Percentiles rank a stretch among this genome's conserved stretches.
Conservation (phyloP, 306 rosid genomes). For the Sphenostylis stenocarpa region DNA sequence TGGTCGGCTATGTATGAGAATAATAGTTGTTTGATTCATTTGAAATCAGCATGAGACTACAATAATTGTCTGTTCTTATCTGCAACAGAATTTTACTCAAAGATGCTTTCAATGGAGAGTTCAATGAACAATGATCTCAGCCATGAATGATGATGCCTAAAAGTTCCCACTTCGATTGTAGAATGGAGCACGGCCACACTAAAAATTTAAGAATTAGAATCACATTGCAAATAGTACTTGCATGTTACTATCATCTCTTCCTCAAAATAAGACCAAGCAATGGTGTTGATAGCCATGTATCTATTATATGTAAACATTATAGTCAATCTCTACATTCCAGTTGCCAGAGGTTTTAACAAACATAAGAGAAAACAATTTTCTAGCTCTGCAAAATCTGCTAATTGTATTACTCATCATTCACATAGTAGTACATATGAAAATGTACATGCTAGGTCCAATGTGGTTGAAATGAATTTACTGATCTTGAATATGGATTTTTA, state of each 20-base stretch:
- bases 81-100: background rate
- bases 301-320: background rate
- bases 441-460: background rate
- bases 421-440: background rate
- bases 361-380: background rate
- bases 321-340: background rate
- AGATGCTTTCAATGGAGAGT: background rate
- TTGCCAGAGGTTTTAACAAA: background rate
- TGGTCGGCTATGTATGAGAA: conserved; percentile 27
- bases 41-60: background rate
- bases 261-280: background rate
- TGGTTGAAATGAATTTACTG: background rate
- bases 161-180: background rate
- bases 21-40: conserved; percentile 29
- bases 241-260: background rate
- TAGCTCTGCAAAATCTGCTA: conserved; percentile 19
- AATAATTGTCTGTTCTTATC: background rate
- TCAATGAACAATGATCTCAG: background rate
- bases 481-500: conserved; percentile 46
- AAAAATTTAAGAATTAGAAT: background rate
- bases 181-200: background rate
- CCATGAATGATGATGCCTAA: background rate
- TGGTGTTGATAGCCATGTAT: conserved; percentile 12
- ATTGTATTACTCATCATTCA: background rate
- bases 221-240: background rate